These are phyloP conservation scores for Carnegiea gigantea DNA, from an alignment of 179 eudicot species.

Conservation along the genomic window DNA sequence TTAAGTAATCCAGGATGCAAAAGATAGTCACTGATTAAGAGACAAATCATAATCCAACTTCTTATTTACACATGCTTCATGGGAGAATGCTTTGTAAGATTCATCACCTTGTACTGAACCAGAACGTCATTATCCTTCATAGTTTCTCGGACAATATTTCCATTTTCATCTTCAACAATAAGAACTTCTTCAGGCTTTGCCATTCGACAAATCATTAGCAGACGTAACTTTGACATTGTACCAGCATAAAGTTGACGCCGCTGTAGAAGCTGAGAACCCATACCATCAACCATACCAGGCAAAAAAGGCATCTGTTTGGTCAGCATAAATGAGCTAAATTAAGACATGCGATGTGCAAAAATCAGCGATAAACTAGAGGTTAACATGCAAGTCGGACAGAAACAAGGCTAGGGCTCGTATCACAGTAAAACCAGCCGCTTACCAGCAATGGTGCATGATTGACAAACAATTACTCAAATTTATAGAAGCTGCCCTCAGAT, in stretches of 20 bases:
- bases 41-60: neutral
- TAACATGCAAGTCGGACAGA: neutral
- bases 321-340: conserved; percentile 7
- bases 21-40: neutral
- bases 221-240: conserved; percentile 87
- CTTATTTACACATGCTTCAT: neutral
- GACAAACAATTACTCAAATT: neutral
- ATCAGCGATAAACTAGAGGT: neutral
- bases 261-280: conserved; percentile 69
- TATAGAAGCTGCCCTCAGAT: conserved; percentile 1
- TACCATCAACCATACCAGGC: conserved; percentile 71
- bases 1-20: neutral
- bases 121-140: conserved; percentile 99
- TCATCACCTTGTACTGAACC: conserved; percentile 90
- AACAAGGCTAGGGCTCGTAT: neutral
- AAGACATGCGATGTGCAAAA: neutral
- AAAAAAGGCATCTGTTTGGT: conserved; percentile 54
- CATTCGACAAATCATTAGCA: conserved; percentile 95
- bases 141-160: conserved; percentile 99
- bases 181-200: conserved; percentile 99
- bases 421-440: neutral
- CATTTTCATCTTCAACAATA: conserved; percentile 99
- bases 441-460: neutral
- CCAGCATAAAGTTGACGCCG: conserved; percentile 80
- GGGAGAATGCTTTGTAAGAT: neutral